Conservation (phyloP, 1,284 basidiomycete genomes). For the Rhodotorula sp. region DNA sequence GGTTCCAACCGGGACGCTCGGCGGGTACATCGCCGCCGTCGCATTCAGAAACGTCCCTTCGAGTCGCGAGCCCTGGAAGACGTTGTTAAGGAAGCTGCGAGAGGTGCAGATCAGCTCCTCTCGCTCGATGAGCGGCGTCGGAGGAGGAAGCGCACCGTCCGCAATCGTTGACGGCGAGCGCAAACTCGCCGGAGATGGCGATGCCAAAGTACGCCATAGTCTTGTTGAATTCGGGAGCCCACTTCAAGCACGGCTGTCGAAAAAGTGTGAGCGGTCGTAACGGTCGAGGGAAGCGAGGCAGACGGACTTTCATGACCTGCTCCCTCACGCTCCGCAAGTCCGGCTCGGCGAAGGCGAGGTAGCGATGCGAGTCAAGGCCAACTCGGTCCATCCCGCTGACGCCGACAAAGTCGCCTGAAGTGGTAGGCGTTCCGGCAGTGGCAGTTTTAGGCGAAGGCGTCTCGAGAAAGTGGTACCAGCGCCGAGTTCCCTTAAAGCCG, state of each 20-base stretch:
- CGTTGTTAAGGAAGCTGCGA: slow-evolving; percentile 42
- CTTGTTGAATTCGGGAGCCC: slow-evolving; percentile 42
- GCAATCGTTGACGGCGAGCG: slow-evolving; percentile 40
- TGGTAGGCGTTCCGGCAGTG: not conserved
- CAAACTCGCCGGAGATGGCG: slow-evolving; percentile 48
- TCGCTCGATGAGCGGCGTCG: not conserved
- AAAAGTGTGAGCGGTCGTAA: not conserved
- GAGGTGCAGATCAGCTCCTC: not conserved
- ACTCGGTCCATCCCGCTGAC: slow-evolving; percentile 65
- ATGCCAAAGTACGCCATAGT: slow-evolving; percentile 45
- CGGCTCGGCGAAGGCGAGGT: slow-evolving; percentile 42
- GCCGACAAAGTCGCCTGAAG: not conserved
- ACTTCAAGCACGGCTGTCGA: slow-evolving; percentile 42
- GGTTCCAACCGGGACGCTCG: slow-evolving; percentile 7
- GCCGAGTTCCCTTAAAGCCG: slow-evolving; percentile 42
- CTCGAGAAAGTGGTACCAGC: slow-evolving; percentile 43
- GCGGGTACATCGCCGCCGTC: slow-evolving; percentile 14
- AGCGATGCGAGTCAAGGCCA: slow-evolving; percentile 67
- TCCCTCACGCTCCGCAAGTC: slow-evolving; percentile 30
- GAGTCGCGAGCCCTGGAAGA: slow-evolving; percentile 40
- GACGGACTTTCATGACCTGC: slow-evolving; percentile 32
- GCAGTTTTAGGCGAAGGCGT: not conserved
- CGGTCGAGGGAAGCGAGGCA: not conserved
- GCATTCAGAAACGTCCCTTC: slow-evolving; percentile 42
- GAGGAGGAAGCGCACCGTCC: slow-evolving; percentile 18